Base-by-base conservation (phyloP, 2,329 filamentous ascomycete genomes). In the Tolypocladium paradoxum region DNA sequence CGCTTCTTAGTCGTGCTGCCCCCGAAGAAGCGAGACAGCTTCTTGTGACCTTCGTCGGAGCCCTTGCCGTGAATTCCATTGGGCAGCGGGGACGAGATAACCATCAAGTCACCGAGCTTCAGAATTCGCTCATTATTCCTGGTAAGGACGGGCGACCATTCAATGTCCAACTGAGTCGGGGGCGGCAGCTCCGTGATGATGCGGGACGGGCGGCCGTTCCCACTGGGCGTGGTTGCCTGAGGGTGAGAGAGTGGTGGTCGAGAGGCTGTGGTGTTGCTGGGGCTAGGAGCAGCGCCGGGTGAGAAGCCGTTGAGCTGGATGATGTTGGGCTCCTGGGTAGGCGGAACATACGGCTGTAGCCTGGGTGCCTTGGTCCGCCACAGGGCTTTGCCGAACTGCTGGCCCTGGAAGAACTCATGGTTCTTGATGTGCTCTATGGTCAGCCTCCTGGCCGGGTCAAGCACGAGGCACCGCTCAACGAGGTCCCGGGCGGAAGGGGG, bases 351-450 rank as follows among this genome's bases (percentile, higher is more conserved):
- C 18, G 90, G 79, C 65, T 91, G 90, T 58, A 99, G 73, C 47
- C 90, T 82, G 2, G 93, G 93, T 14, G 92, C 89, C 65, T 95
- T 95, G 60, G 85, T 83, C 64, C 88, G 88, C 93, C 93, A 99
- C 31, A 99, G 69, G 9, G 78, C 78, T 64, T 88, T 87, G 48
- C 93, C 91, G 77, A 93, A 96, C 45, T 75, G 74, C 38, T 96
- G 82, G 2, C 90, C 90, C 37, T 91, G 85, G 64, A 99, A 99
- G 69, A 99, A 99, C 61, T 89, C 83, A 65, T 99, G 93, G 59
- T 91, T 95, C 68, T 95, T 96, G 65, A 97, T 95, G 66, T 99
- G 90, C 65, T 99, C 93, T 54, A 97, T 88, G 0, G 89, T 92
- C 37, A 99, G 73, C 56, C 93, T 82, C 57, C 85, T 84, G 20